Evolutionary conservation across 2,329 filamentous ascomycete genomes (phyloP).

Genomic region (Epichloe amarillans): DNA sequence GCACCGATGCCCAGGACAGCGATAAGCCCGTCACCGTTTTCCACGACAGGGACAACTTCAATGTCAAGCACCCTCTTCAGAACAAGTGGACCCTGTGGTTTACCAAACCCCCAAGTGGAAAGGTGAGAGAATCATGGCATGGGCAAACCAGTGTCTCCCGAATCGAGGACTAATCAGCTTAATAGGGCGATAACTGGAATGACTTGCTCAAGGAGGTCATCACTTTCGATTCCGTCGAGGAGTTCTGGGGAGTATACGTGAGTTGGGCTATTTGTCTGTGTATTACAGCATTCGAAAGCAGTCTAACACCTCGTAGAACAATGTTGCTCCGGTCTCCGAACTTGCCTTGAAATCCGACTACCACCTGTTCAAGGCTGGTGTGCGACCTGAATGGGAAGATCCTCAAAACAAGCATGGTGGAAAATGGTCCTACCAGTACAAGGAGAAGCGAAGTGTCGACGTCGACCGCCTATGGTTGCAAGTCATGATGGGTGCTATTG

Average conservation of each 20-base stretch:
- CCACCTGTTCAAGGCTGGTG: constrained; percentile 95
- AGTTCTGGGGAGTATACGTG: constrained; percentile 99
- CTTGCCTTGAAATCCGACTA: constrained; percentile 97
- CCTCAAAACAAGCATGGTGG: constrained; percentile 97
- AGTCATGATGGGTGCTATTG: constrained; percentile 91
- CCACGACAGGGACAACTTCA: constrained; percentile 98
- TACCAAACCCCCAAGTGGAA: constrained; percentile 92
- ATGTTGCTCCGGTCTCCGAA: constrained; percentile 87
- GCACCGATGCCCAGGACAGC: constrained; percentile 33
- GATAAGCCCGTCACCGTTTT: constrained; percentile 79
- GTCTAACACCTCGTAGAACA: constrained; percentile 54
- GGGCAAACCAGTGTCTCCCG: neutral
- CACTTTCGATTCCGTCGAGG: constrained; percentile 95
- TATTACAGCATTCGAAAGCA: neutral
- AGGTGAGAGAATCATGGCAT: constrained; percentile 40
- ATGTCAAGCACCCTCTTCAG: constrained; percentile 96
- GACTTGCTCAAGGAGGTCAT: constrained; percentile 97
- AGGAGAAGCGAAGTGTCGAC: constrained; percentile 81
- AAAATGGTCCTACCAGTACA: constrained; percentile 98
- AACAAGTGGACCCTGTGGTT: constrained; percentile 99
- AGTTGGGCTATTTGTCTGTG: constrained; percentile 24
- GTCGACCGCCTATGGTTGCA: constrained; percentile 96
- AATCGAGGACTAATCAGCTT: constrained; percentile 4
- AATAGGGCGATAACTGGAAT: constrained; percentile 95
- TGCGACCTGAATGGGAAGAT: constrained; percentile 98